Evolutionary conservation across 192 early-diverging fungal species (phyloP).

Genomic region (Coemansia sp.): DNA sequence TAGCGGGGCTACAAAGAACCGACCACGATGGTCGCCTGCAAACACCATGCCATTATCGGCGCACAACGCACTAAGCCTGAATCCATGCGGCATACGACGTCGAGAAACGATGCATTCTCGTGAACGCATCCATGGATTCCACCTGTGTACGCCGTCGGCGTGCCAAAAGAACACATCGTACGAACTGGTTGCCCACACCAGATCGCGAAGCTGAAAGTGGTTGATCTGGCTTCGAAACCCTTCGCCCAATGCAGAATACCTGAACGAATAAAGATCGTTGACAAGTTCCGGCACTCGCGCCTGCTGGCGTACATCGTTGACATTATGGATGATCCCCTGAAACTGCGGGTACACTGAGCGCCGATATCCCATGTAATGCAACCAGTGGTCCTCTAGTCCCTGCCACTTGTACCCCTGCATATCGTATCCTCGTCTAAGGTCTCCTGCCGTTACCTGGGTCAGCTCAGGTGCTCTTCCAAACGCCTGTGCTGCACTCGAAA

Average conservation of each 20-base stretch:
- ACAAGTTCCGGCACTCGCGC: slow-evolving; percentile 16
- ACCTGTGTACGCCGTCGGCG: slow-evolving; percentile 27
- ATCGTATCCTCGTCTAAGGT: slow-evolving; percentile 46
- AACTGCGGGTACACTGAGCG: slow-evolving; percentile 49
- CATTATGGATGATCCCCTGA: slow-evolving; percentile 53
- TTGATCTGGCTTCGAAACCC: slow-evolving; percentile 30
- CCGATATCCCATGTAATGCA: slow-evolving; percentile 52
- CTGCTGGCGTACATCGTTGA: slow-evolving; percentile 24
- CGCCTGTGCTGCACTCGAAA: slow-evolving; percentile 45
- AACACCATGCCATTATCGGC: slow-evolving; percentile 39
- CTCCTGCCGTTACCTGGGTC: slow-evolving; percentile 21
- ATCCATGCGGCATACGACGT: slow-evolving; percentile 18
- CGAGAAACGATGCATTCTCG: slow-evolving; percentile 23
- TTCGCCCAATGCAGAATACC: slow-evolving; percentile 31
- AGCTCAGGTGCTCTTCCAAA: slow-evolving; percentile 42
- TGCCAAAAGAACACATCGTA: slow-evolving; percentile 50
- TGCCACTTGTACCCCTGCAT: slow-evolving; percentile 64
- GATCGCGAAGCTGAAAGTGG: slow-evolving; percentile 54
- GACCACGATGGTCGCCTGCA: slow-evolving; percentile 43
- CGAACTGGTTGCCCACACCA: slow-evolving; percentile 49
- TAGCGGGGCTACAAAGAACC: slow-evolving; percentile 29
- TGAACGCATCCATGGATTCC: slow-evolving; percentile 38
- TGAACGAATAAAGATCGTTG: slow-evolving; percentile 24
- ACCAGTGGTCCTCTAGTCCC: slow-evolving; percentile 27
- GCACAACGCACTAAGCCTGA: slow-evolving; percentile 38